phyloP scores from a whole-genome alignment of 805 yeast species.

The Pichia phayaonensis region DNA sequence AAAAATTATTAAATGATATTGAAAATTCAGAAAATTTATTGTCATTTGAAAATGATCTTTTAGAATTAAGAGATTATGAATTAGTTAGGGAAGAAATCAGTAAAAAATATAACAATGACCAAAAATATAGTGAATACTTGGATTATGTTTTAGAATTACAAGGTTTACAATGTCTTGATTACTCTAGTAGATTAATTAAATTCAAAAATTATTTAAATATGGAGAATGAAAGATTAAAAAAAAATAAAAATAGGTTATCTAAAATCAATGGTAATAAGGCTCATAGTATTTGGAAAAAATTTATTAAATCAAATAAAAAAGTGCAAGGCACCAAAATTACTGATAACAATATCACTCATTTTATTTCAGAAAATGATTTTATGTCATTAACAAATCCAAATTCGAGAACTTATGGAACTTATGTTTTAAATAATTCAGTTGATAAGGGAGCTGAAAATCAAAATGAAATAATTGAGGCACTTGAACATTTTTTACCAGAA shows the following conservation, averaged over 20 bases:
- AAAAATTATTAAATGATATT: constrained; percentile 9
- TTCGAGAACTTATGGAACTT: constrained; percentile 21
- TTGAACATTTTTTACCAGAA: constrained; percentile 13
- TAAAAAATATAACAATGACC: constrained; percentile 21
- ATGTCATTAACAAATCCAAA: constrained; percentile 20
- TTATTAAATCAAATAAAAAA: not conserved
- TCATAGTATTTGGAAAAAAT: constrained; percentile 8
- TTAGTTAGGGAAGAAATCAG: constrained; percentile 20
- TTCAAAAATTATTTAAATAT: constrained; percentile 25
- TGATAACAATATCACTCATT: not conserved
- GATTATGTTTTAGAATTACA: constrained; percentile 22
- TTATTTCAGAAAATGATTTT: constrained; percentile 25
- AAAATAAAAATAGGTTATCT: constrained; percentile 16
- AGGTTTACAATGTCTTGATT: constrained; percentile 20
- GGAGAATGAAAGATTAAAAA: constrained; percentile 20
- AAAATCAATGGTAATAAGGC: constrained; percentile 3
- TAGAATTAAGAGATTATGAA: constrained; percentile 29
- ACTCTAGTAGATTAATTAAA: constrained; percentile 25
- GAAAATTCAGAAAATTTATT: constrained; percentile 9
- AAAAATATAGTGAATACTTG: constrained; percentile 20
- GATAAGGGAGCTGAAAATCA: constrained; percentile 15
- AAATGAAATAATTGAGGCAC: constrained; percentile 13
- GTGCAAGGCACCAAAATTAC: not conserved
- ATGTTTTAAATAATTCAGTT: constrained; percentile 18
- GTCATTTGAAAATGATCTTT: constrained; percentile 23